Evolutionary conservation across 78 protist genomes (phyloP), one percentile per base, ranked within the genome.

Genomic region (Abeoforma whisleri): DNA sequence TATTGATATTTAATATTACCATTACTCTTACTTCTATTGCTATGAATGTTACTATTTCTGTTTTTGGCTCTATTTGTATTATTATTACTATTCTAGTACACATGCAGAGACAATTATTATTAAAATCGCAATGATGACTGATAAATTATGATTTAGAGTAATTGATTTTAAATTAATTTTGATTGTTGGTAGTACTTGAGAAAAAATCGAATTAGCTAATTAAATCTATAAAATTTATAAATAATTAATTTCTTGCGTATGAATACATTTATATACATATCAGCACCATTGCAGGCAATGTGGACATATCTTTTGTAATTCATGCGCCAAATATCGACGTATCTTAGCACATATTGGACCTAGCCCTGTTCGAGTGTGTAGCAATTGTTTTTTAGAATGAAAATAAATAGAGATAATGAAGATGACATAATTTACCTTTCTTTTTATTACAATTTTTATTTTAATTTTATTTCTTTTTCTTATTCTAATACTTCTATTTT

Each of bases 271-370:
- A 25, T 28, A 62, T 62, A 25, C 70, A 25, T 25, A 25, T 62
- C 79, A 74, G 79, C 79, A 74, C 36, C 79, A 74, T 39, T 74
- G 79, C 22, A 34, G 79, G 34, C 32, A 39, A 22, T 74, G 79
- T 74, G 79, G 79, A 22, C 79, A 74, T 22, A 74, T 74, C 22
- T 74, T 74, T 39, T 74, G 79, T 22, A 25, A 74, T 22, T 37
- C 79, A 74, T 74, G 79, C 36, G 79, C 79, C 23, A 34, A 74
- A 25, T 74, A 74, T 74, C 79, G 79, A n/a, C 79, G 79, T 35
- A 25, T 28, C 75, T 22, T 74, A 35, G 22, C 79, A 37, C 79
- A 74, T 25, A 74, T 74, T 0, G 36, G 79, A 35, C 33, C 75
- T 25, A 74, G 36, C 33, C 79, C 79, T 0, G 79, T 74, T 22